These are phyloP conservation scores for Phytophthora constricta DNA, from an alignment of 352 stramenopile genomes.

Conservation along the genomic window DNA sequence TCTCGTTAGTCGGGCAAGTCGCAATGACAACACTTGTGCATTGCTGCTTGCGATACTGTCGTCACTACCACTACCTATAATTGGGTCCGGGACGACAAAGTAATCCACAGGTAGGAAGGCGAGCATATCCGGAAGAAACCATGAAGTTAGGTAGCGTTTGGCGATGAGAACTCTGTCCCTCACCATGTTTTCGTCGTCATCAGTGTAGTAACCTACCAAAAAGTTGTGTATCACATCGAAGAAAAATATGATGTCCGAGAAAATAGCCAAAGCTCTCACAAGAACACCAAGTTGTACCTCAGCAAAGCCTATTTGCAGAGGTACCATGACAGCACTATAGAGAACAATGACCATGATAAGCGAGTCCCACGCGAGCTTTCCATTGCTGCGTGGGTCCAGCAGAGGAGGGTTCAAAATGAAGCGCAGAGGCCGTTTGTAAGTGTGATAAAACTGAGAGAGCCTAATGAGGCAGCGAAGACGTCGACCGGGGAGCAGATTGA, in stretches of 20 bases:
- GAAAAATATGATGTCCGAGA: conserved; percentile 63
- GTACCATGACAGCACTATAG: conserved; percentile 76
- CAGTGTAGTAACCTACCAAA: conserved; percentile 68
- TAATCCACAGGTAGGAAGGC: conserved; percentile 63
- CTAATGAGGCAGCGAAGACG: conserved; percentile 44
- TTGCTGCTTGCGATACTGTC: conserved; percentile 24
- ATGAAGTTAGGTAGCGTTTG: conserved; percentile 58
- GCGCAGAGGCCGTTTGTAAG: conserved; percentile 35
- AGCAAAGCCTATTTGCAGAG: conserved; percentile 75
- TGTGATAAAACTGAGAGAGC: conserved; percentile 49
- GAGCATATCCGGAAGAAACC: conserved; percentile 65
- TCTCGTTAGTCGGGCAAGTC: conserved; percentile 66
- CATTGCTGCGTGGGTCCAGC: conserved; percentile 61
- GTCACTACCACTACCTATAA: not conserved
- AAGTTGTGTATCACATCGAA: conserved; percentile 77
- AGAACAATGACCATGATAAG: conserved; percentile 78
- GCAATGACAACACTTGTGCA: conserved; percentile 67
- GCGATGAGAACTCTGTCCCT: conserved; percentile 51
- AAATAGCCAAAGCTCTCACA: conserved; percentile 33
- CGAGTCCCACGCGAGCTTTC: conserved; percentile 69
- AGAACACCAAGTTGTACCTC: conserved; percentile 49
- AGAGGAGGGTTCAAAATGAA: conserved; percentile 45
- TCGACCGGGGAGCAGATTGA: conserved; percentile 23
- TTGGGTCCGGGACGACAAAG: conserved; percentile 36
- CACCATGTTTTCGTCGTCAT: conserved; percentile 71